Percentiles rank a stretch among this genome's conserved stretches.
Conservation (phyloP, 129 eudicot species). For the Apium graveolens region DNA sequence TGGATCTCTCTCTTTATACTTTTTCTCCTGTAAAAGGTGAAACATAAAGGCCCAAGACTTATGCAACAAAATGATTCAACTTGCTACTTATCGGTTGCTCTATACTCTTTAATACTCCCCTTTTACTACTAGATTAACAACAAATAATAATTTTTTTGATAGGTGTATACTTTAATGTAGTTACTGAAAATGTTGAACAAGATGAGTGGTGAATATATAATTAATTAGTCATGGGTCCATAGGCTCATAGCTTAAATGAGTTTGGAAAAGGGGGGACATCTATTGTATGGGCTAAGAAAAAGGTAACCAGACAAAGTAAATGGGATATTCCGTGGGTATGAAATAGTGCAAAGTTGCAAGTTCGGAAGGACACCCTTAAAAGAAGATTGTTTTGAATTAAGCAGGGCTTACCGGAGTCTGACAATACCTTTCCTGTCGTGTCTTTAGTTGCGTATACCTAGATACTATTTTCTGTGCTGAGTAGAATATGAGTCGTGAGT, state of each 20-base stretch:
- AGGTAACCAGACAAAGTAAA: not conserved
- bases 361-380: not conserved
- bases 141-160: not conserved
- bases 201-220: not conserved
- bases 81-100: not conserved
- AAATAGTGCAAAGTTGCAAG: not conserved
- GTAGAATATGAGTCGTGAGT: not conserved
- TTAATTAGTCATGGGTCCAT: not conserved
- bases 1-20: not conserved
- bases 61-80: not conserved
- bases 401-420: not conserved
- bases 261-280: not conserved
- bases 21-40: not conserved
- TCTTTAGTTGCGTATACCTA: not conserved
- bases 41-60: not conserved
- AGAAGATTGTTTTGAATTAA: not conserved
- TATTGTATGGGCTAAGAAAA: not conserved
- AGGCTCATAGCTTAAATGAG: not conserved
- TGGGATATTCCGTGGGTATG: not conserved
- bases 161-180: not conserved
- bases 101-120: not conserved
- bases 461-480: not conserved
- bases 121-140: not conserved
- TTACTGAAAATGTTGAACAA: not conserved
- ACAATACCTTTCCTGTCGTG: not conserved